Evolutionary conservation across 805 yeast species (phyloP), one percentile per base, ranked within the genome.

Genomic region (Ogataea haglerorum): DNA sequence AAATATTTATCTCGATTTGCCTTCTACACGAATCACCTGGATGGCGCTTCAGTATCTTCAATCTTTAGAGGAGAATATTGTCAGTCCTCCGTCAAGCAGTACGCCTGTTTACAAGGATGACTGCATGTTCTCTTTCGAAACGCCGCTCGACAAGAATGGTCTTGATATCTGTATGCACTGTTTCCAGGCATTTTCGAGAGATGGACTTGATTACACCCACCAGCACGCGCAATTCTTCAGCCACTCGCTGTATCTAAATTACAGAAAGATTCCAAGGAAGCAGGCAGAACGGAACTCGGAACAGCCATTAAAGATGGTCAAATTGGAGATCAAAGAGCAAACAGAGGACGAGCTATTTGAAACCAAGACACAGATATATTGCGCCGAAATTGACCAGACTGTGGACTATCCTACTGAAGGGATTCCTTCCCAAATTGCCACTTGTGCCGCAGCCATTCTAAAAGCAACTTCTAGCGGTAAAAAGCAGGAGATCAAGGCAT

Each of bases 81-180:
- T 61, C 9, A 26, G 30, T 5, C 43, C 53, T 4, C 67, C 67
- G 4, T 40, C 49, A 3, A 40, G 65, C 22, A 63, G 67, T 3
- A 46, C 62, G 17, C 67, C 71, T 2, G 77, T 90, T 13, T 81
- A 78, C 54, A 90, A 87, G 57, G 97, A 91, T 65, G 96, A 89
- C 50, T 90, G 97, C 58, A 84, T 85, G 67, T 91, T 76, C 63
- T 83, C 90, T 38, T 91, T 84, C 56, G 91, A 81, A 46, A 78
- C 86, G 0, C 76, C 86, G 4, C 64, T 66, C 37, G 75, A 73
- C 35, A 48, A 52, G 9, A 38, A 58, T 6, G 95, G 95, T 0
- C 59, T 91, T 13, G 90, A 85, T 54, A 76, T 90, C 10, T 90
- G 96, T 48, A 65, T 93, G 36, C 51, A 65, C 2, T 82, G 95